phyloP scores from a whole-genome alignment of 2,329 filamentous ascomycete species.

The Colletotrichum somersetense region DNA sequence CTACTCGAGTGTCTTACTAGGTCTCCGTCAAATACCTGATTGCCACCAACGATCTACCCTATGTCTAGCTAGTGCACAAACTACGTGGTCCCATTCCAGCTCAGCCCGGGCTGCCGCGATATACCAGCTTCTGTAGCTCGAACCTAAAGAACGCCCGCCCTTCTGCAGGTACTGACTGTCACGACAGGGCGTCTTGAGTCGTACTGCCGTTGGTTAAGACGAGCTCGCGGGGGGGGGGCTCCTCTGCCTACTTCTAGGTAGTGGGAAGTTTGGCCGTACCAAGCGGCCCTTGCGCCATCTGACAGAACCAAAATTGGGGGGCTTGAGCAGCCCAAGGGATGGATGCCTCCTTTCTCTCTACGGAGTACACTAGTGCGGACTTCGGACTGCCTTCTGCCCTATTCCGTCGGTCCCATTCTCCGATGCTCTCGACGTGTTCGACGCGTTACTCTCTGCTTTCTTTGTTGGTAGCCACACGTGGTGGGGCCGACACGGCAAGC shows the following conservation, averaged over 20 bases:
- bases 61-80: slow-evolving; percentile 11
- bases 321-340: not conserved
- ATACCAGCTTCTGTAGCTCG: slow-evolving; percentile 25
- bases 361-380: slow-evolving; percentile 12
- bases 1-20: not conserved
- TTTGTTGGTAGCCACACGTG: slow-evolving; percentile 22
- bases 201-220: slow-evolving; percentile 10
- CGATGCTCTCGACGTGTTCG: slow-evolving; percentile 2
- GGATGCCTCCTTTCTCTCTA: slow-evolving; percentile 21
- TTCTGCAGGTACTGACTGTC: not conserved
- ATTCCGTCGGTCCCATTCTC: not conserved
- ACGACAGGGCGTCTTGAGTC: slow-evolving; percentile 6
- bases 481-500: slow-evolving; percentile 12
- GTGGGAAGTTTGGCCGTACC: not conserved
- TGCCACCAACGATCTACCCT: slow-evolving; percentile 11
- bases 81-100: slow-evolving; percentile 3
- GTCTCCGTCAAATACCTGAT: not conserved
- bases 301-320: slow-evolving; percentile 17
- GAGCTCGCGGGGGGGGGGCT: not conserved
- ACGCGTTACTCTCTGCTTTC: not conserved
- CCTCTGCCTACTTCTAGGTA: not conserved
- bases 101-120: slow-evolving; percentile 20
- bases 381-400: slow-evolving; percentile 13
- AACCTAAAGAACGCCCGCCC: not conserved
- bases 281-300: slow-evolving; percentile 6